Base-by-base conservation (phyloP, 2,329 filamentous ascomycete species). In the Helotiales sp. region DNA sequence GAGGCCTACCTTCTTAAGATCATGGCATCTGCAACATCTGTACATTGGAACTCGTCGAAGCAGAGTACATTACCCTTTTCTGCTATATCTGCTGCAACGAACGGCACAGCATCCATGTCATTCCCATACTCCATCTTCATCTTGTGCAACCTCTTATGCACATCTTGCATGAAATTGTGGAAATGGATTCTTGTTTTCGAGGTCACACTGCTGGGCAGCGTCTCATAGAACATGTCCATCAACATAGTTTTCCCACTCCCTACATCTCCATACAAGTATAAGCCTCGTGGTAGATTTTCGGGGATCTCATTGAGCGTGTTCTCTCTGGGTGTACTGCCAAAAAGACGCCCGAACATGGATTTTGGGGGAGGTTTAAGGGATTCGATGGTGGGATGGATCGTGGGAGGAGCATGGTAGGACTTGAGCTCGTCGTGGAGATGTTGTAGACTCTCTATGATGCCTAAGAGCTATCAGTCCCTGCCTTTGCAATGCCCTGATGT, bases 121-220 rank as follows among this genome's bases (percentile, higher is more conserved):
- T 87, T 92, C 29, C 95, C 95, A 72, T 96, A 85, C 67, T 87
- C 78, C 82, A 95, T 88, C 78, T 96, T 97, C 75, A 96, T 87
- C 71, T 85, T 86, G 77, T 98, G 95, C 68, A 98, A 78, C 60
- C 93, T 83, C 73, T 88, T 91, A 76, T 99, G 95, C 49, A 98
- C 89, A 73, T 96, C 90, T 74, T 98, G 95, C 95, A 99, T 99
- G 79, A 99, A 99, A 73, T 96, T 96, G 79, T 98, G 92, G 75
- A 99, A 99, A 77, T 99, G 95, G 69, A 99, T 97, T 48, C 95
- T 83, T 47, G 88, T 96, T 77, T 96, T 97, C 30, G 86, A 85
- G 57, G 80, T 82, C 63, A 98, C 92, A 59, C 88, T 88, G 15
- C 78, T 73, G 0, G 95, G 95, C 22, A 98, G 78, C 0, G 93